Evolutionary conservation across 2,329 filamentous ascomycete genomes (phyloP).

Genomic region (Tricladium varicosporioides): DNA sequence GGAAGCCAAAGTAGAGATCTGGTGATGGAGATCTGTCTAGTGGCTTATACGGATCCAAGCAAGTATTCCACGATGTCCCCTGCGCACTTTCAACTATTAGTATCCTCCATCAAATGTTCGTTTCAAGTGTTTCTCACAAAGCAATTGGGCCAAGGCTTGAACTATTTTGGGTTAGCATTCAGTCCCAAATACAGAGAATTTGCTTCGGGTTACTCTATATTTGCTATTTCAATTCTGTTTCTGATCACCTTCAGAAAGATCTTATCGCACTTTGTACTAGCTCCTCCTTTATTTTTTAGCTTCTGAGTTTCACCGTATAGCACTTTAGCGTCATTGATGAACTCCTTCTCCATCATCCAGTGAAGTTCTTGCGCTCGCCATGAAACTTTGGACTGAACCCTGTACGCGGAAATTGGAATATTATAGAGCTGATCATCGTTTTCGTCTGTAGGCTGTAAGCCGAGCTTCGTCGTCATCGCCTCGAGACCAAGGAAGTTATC

Average conservation of each 20-base stretch:
- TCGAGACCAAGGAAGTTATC: constrained; percentile 2
- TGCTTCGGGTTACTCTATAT: no score
- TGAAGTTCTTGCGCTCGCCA: background rate
- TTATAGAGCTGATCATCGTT: background rate
- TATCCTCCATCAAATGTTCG: no score
- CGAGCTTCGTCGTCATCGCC: background rate
- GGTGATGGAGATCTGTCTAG: background rate
- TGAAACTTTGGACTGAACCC: background rate
- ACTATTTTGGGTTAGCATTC: no score
- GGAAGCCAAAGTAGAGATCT: constrained; percentile 6
- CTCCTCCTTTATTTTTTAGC: no score
- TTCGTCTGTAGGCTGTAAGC: background rate
- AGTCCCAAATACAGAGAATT: no score
- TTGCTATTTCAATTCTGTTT: no score
- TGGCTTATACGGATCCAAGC: background rate
- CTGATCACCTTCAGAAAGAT: no score
- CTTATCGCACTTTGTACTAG: no score
- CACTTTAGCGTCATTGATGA: no score
- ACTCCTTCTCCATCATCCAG: no score
- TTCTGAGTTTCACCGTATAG: no score
- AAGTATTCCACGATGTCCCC: background rate
- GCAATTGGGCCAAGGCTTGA: background rate
- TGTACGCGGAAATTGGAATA: constrained; percentile 2
- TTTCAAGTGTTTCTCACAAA: background rate
- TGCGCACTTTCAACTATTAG: background rate